Percentiles rank a stretch among this genome's conserved stretches.
phyloP scores from a whole-genome alignment of 345 rosid genomes.

The Bruguiera parviflora region DNA sequence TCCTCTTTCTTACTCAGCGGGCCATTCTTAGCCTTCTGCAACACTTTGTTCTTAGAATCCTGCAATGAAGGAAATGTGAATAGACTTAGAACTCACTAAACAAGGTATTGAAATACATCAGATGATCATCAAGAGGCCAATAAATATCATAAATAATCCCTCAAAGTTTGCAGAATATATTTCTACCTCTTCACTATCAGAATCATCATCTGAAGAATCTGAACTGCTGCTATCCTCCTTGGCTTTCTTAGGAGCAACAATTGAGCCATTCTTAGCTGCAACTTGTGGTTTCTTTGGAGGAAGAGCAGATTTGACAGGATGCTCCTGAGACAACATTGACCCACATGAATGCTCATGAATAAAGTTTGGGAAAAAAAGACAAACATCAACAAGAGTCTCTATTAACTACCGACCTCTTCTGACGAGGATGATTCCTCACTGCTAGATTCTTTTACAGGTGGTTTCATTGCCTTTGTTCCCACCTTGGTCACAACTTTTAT shows the following conservation, averaged over 20 bases:
- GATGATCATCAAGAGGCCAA: background rate
- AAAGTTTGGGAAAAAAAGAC: background rate
- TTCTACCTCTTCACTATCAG: slow-evolving; percentile 38
- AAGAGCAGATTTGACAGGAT: slow-evolving; percentile 20
- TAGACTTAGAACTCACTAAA: background rate
- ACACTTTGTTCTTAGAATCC: slow-evolving; percentile 33
- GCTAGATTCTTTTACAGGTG: slow-evolving; percentile 38
- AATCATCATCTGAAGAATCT: slow-evolving; percentile 44
- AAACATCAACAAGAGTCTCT: background rate
- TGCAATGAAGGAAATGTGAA: background rate
- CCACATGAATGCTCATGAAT: background rate
- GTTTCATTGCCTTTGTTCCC: slow-evolving; percentile 17
- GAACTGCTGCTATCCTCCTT: slow-evolving; percentile 38
- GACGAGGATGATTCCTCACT: slow-evolving; percentile 36
- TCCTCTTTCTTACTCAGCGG: slow-evolving; percentile 21
- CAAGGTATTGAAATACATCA: background rate
- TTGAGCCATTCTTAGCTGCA: slow-evolving; percentile 31
- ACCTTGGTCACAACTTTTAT: slow-evolving; percentile 18
- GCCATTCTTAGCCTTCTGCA: slow-evolving; percentile 18
- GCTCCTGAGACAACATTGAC: slow-evolving; percentile 25
- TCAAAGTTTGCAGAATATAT: background rate
- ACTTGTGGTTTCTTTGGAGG: slow-evolving; percentile 18
- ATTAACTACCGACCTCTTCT: slow-evolving; percentile 24
- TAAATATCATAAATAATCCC: background rate
- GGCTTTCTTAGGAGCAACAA: slow-evolving; percentile 34